Evolutionary conservation across 169 alveolate genomes (phyloP).

Genomic region (Eimeria nieschulzi): DNA sequence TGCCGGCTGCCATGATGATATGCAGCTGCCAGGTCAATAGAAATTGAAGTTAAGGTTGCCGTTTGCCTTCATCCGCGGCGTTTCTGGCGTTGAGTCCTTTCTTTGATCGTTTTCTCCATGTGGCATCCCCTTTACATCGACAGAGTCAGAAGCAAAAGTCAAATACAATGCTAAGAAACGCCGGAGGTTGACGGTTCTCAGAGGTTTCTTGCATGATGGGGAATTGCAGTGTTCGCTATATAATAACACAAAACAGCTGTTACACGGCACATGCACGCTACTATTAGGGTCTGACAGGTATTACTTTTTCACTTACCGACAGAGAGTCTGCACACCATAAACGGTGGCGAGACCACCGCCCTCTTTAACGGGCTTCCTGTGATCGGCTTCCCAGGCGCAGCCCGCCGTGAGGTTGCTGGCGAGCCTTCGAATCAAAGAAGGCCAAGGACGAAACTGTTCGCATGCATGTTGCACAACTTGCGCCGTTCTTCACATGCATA

Average conservation of each 20-base stretch:
- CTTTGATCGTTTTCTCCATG: slow-evolving; percentile 48
- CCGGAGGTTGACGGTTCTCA: no score
- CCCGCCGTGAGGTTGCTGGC: slow-evolving; percentile 52
- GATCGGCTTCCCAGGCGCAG: slow-evolving; percentile 68
- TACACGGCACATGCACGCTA: no score
- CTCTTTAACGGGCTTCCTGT: slow-evolving; percentile 32
- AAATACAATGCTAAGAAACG: no score
- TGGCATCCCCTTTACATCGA: slow-evolving; percentile 8
- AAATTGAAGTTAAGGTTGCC: no score
- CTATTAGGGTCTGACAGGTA: not conserved
- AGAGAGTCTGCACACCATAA: slow-evolving; percentile 52
- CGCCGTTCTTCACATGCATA: slow-evolving; percentile 1
- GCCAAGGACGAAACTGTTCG: slow-evolving; percentile 60
- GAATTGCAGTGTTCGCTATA: no score
- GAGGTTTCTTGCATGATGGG: no score
- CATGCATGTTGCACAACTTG: slow-evolving; percentile 45
- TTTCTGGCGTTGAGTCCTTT: slow-evolving; percentile 45
- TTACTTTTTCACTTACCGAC: not conserved
- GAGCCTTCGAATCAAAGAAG: slow-evolving; percentile 41
- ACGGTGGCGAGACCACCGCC: slow-evolving; percentile 55
- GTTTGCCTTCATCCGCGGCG: slow-evolving; percentile 5
- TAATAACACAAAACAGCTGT: no score
- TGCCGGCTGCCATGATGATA: no score
- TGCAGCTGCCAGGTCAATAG: no score
- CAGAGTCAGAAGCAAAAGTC: not conserved